Conservation (phyloP, 2,329 filamentous ascomycete genomes). For the Bisporella sp. region DNA sequence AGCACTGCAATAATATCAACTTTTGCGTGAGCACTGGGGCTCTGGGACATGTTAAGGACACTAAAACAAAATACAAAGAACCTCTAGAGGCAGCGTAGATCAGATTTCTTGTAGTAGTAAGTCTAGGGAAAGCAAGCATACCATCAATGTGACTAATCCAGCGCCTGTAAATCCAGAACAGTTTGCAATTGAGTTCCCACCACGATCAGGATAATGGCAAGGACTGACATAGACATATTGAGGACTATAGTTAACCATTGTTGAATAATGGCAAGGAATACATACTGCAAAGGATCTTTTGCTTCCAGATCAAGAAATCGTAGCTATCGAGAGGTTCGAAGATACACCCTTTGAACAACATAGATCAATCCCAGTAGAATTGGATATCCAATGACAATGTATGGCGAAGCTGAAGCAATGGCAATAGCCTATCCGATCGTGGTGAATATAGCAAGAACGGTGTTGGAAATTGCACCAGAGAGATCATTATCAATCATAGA, state of each 20-base stretch:
- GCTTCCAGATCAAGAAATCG: conserved; percentile 39
- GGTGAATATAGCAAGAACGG: too few species aligned
- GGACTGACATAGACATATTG: conserved; percentile 11
- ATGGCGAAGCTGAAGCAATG: conserved; percentile 4
- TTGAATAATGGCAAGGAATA: conserved; percentile 43
- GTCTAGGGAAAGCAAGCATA: too few species aligned
- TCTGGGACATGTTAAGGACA: too few species aligned
- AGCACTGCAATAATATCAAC: too few species aligned
- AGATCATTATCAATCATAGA: conserved; percentile 22
- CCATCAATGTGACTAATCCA: conserved; percentile 20
- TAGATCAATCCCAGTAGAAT: conserved; percentile 7
- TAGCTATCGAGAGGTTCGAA: conserved; percentile 40
- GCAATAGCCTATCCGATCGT: not conserved
- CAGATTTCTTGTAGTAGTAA: too few species aligned
- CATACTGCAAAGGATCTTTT: conserved; percentile 33
- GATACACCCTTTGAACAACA: conserved; percentile 33
- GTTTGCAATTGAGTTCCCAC: conserved; percentile 24
- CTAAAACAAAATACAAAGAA: too few species aligned
- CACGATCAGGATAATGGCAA: conserved; percentile 26
- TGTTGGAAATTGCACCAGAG: conserved; percentile 1
- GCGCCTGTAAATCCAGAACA: conserved; percentile 17
- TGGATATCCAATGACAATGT: conserved; percentile 5
- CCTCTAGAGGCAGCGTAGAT: too few species aligned
- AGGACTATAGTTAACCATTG: conserved; percentile 44
- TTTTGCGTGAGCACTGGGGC: too few species aligned